Evolutionary conservation across 306 rosid genomes (phyloP).

Genomic region (Bauhinia variegata): DNA sequence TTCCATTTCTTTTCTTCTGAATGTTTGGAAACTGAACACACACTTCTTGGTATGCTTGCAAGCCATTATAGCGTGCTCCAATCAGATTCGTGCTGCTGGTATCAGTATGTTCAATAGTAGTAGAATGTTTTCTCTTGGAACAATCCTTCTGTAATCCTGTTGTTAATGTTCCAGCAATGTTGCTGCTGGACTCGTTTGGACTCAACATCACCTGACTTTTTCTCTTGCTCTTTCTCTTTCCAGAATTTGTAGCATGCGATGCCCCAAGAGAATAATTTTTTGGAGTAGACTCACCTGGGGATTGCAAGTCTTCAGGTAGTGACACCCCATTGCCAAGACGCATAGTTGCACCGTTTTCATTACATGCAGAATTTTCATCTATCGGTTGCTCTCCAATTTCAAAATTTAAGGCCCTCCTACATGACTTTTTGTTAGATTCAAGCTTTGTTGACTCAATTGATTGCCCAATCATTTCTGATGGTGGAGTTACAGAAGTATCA

Average conservation of each 20-base stretch:
- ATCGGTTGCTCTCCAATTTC: slow-evolving; percentile 42
- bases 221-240: slow-evolving; percentile 29
- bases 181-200: slow-evolving; percentile 40
- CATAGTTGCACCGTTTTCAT: slow-evolving; percentile 32
- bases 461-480: slow-evolving; percentile 32
- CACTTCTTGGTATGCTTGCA: slow-evolving; percentile 41
- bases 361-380: slow-evolving; percentile 43
- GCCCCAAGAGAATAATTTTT: slow-evolving; percentile 29
- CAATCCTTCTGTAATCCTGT: slow-evolving; percentile 30
- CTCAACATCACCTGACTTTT: slow-evolving; percentile 30
- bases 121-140: slow-evolving; percentile 42
- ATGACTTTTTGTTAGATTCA: slow-evolving; percentile 43
- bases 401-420: slow-evolving; percentile 62
- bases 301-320: slow-evolving; percentile 29
- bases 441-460: slow-evolving; percentile 33
- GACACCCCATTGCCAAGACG: slow-evolving; percentile 32
- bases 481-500: slow-evolving; percentile 41
- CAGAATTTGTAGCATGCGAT: slow-evolving; percentile 34
- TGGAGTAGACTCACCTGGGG: slow-evolving; percentile 28
- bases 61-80: slow-evolving; percentile 45
- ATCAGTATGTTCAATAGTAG: slow-evolving; percentile 32
- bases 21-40: slow-evolving; percentile 49
- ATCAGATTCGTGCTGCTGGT: slow-evolving; percentile 41
- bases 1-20: slow-evolving; percentile 53
- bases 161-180: slow-evolving; percentile 32